Base-by-base conservation (phyloP, 805 yeast genomes). In the Schwanniomyces vanrijiae region DNA sequence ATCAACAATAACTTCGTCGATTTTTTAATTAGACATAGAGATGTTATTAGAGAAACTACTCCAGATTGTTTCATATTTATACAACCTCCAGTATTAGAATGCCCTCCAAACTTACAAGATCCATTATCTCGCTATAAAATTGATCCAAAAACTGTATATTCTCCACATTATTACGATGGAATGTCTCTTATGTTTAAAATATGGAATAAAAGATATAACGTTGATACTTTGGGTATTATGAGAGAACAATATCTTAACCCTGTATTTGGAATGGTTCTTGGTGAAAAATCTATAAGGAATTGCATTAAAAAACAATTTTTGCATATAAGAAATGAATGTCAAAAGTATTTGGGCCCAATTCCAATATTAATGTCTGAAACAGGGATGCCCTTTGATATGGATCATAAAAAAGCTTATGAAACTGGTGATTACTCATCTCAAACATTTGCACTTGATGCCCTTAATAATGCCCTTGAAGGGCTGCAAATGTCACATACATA, bases 381-480 rank as follows among this genome's bases (percentile, higher is more conserved):
- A n/a, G 99, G 99, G 5, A 89, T 92, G 85, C 98, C 99, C 2
- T 89, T 86, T 63, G 97, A 94, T 64, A 88, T 92, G 97, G 91
- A 92, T 64, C 75, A 81, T 48, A 88, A 87, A 60, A 72, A 68
- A 41, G 87, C 97, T 0, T 92, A 80, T 60, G 62, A 64, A 1
- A 74, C 73, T 47, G 90, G 91, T 1, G 80, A 82, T 51, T 94
- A 82, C 63, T 65, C 74, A 8, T 76, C 88, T 9, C 99, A 94
- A 60, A 85, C 86, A 2, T 69, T 78, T 5, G 97, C 97, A 0
- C 69, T 88, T 61, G 97, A 92, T 66, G 96, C 96, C 0, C 62
- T 90, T 40, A 76, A 84, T 9, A 78, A 68, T 56, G 98, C 94
- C 0, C 67, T 92, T 37, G 98, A 94, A 62, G 84, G 84, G 0